Evolutionary conservation across 192 early-diverging fungal species (phyloP).

Genomic region (Polychytrium aggregatum): DNA sequence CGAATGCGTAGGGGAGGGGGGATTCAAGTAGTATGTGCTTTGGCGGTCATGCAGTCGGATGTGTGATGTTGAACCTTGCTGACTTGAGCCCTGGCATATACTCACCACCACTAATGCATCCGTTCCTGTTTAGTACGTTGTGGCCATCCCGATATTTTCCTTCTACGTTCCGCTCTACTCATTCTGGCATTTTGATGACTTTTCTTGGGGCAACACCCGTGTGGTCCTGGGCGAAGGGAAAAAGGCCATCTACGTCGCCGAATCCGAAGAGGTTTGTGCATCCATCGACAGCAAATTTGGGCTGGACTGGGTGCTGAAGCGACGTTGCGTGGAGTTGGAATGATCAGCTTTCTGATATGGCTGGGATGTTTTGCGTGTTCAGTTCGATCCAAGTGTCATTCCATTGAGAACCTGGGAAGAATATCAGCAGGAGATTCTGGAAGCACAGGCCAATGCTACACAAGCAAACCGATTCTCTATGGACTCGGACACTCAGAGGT

Average conservation of each 20-base stretch:
- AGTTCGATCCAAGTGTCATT: constrained; percentile 69
- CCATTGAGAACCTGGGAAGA: constrained; percentile 70
- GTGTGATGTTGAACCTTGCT: too few relatives aligned
- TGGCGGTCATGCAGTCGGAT: too few relatives aligned
- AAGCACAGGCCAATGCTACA: constrained; percentile 30
- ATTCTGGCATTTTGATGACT: constrained; percentile 91
- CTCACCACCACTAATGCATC: background rate
- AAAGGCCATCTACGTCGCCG: constrained; percentile 12
- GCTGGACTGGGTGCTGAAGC: constrained; percentile 38
- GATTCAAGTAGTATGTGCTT: too few relatives aligned
- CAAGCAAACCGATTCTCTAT: constrained; percentile 54
- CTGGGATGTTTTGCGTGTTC: too few relatives aligned
- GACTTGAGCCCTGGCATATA: too few relatives aligned
- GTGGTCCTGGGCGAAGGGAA: constrained; percentile 75
- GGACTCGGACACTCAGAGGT: constrained; percentile 14
- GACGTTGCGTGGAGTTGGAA: too few relatives aligned
- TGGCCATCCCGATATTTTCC: constrained; percentile 72
- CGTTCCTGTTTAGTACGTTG: constrained; percentile 37
- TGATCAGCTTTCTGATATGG: too few relatives aligned
- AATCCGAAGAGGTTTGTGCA: constrained; percentile 59
- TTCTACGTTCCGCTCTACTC: constrained; percentile 77
- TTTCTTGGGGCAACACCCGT: constrained; percentile 93
- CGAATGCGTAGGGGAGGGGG: background rate
- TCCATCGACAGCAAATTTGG: constrained; percentile 51
- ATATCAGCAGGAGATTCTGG: constrained; percentile 58